These are phyloP conservation scores for Cryphonectria radicalis DNA, from an alignment of 2,329 filamentous ascomycete genomes.

Conservation along the genomic window DNA sequence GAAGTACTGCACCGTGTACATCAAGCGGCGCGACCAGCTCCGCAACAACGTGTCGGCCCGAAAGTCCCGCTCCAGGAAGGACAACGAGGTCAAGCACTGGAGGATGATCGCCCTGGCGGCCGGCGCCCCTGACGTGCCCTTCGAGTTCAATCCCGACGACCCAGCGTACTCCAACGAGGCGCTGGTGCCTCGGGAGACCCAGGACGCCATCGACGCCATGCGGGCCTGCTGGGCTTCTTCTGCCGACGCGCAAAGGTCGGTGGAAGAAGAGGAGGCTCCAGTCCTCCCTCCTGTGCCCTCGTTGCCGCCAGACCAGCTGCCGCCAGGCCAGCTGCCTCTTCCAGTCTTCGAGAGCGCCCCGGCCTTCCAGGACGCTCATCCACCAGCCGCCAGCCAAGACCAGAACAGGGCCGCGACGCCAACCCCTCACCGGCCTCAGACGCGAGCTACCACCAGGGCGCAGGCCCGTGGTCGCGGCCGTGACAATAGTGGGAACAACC, in stretches of 20 bases:
- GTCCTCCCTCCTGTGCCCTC: not conserved
- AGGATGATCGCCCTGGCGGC: constrained; percentile 18
- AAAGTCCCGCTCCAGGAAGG: constrained; percentile 21
- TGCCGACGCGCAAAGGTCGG: not conserved
- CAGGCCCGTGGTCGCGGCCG: not conserved
- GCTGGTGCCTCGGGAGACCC: constrained; percentile 1
- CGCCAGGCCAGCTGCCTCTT: not conserved
- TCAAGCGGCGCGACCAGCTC: constrained; percentile 27
- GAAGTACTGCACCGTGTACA: constrained; percentile 26
- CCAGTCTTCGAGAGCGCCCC: not conserved
- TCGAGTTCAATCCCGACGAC: constrained; percentile 9
- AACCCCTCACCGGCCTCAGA: not conserved
- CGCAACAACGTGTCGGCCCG: constrained; percentile 27
- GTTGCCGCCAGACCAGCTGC: not conserved
- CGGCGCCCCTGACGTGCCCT: constrained; percentile 20
- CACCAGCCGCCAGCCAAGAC: too few species aligned
- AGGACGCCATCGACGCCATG: constrained; percentile 7
- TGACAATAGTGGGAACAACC: not conserved
- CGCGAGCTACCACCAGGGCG: not conserved
- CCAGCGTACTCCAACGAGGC: not conserved
- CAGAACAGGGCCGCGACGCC: not conserved
- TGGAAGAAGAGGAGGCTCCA: not conserved
- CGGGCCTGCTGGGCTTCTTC: not conserved
- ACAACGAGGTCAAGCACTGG: constrained; percentile 25
- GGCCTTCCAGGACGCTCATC: not conserved